Base-by-base conservation (phyloP, 805 yeast genomes). In the Candida insectorum region DNA sequence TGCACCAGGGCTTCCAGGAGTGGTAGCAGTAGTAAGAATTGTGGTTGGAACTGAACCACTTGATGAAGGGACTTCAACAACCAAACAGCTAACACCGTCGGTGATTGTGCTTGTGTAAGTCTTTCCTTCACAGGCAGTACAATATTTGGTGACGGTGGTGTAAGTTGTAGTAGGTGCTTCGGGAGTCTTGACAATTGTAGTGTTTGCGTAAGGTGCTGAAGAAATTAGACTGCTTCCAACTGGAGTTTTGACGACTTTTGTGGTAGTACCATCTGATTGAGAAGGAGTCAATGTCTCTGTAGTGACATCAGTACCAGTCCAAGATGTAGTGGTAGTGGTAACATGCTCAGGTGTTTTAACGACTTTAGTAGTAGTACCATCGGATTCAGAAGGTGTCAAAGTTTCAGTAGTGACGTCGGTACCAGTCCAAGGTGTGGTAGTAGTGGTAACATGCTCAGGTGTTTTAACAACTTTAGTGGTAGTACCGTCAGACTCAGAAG, bases 361-460 rank as follows among this genome's bases (percentile, higher is more conserved):
- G 5, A 28, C 30, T n/a, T 38, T 35, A 9, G 42, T 29, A 19
- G 40, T 29, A 21, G 36, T 28, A 19, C 34, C 31, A 30, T 27
- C 16, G 8, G 39, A 16, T 11, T 21, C 30, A 15, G 47, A 26
- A 31, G 39, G 22, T 16, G 36, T 36, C 8, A 31, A 14, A 17
- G 31, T 26, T n/a, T 30, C 21, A 11, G 26, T 31, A 5, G 33
- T 11, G 17, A 33, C 26, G 10, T 38, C 17, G 21, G 36, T 10
- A 12, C 20, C 31, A 12, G 33, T 30, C 22, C 27, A 28, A 26
- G 36, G 14, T 30, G 22, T 27, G 16, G 16, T 30, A 27, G 25
- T 14, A 23, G 32, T 14, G 26, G 19, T 20, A 23, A 33, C 11
- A 10, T 19, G 22, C 15, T 38, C 26, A n/a, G 46, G 31, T n/a